Percentiles rank a stretch among this genome's conserved stretches.
These are phyloP conservation scores for Pholiota microspora DNA, from an alignment of 768 basidiomycete species.

Conservation along the genomic window DNA sequence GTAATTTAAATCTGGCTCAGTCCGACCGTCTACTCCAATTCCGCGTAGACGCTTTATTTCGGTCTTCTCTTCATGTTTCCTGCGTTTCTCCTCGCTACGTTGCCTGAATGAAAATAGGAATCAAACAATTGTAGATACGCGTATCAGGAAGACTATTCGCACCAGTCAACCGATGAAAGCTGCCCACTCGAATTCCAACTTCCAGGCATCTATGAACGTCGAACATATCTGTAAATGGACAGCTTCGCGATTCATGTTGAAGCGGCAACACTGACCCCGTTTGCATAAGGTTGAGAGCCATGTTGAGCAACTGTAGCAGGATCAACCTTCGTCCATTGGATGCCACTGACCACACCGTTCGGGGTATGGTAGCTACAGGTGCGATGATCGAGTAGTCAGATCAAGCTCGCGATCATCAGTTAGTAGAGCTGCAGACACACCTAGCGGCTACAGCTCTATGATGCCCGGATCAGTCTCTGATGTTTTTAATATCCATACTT, in stretches of 20 bases:
- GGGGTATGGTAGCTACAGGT: constrained; percentile 65
- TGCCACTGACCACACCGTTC: constrained; percentile 64
- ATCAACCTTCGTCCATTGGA: constrained; percentile 71
- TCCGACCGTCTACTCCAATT: constrained; percentile 37
- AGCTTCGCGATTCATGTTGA: too few species aligned
- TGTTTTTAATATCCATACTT: neutral
- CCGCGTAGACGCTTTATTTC: constrained; percentile 48
- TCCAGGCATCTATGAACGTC: constrained; percentile 4
- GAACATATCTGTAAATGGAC: neutral
- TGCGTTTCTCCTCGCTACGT: constrained; percentile 41
- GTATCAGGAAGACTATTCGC: constrained; percentile 1
- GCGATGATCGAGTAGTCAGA: constrained; percentile 23
- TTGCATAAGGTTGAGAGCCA: constrained; percentile 49
- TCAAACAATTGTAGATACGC: too few species aligned
- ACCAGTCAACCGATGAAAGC: constrained; percentile 37
- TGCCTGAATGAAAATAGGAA: constrained; percentile 33
- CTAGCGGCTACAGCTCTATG: constrained; percentile 71
- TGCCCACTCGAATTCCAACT: constrained; percentile 2
- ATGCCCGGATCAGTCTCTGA: neutral
- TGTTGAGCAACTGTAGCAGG: constrained; percentile 57
- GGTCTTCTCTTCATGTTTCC: constrained; percentile 42
- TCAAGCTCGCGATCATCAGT: constrained; percentile 6
- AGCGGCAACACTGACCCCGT: neutral
- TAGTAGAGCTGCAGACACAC: constrained; percentile 35
- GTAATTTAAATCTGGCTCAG: constrained; percentile 47